Base-by-base conservation (phyloP, 495 filamentous ascomycete species). In the Penicillium dipodomyicola region DNA sequence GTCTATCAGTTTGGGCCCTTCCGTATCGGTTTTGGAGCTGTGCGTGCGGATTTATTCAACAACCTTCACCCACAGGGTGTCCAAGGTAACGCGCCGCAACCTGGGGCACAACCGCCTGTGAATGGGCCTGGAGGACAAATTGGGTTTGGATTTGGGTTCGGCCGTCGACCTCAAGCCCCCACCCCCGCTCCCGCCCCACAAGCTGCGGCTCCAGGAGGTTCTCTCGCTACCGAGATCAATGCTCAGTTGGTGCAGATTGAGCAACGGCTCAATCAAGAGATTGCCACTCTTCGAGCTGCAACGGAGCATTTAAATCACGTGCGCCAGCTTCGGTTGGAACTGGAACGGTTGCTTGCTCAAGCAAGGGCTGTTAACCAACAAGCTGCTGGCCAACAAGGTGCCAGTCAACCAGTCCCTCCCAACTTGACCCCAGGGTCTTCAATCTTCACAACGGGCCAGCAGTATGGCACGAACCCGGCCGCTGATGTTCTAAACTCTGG, bases 211-310 rank as follows among this genome's bases (percentile, higher is more conserved):
- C 47, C 56, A 2, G 53, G 47, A 11, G 53, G 55, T 9, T 61
- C 65, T 32, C 53, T 42, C 23, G 58, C 47, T 43, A 25, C 54
- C 49, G 65, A 64, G 27, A 79, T 87, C 27, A 81, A 82, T 52
- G 56, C 70, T 19, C 85, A 87, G 42, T 66, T 91, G 25, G 72
- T 80, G 37, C 79, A 84, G 30, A 78, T 91, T 9, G 85, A 87
- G 56, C 82, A 85, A 44, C 83, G 85, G 33, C 77, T 93, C 33
- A 72, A 83, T 57, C 79, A 85, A 59, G 87, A 92, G 62, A 80
- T 87, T 22, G 74, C 75, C 32, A 67, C 58, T 46, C 75, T 89
- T 15, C 75, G 79, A 14, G 53, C 80, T 37, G 78, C 79, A 14
- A 73, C 80, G 15, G 77, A 85, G 35, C 84, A 88, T 58, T 64